Evolutionary conservation across 371 early-diverging fungal genomes (phyloP).

Genomic region (Mucor saturninus): DNA sequence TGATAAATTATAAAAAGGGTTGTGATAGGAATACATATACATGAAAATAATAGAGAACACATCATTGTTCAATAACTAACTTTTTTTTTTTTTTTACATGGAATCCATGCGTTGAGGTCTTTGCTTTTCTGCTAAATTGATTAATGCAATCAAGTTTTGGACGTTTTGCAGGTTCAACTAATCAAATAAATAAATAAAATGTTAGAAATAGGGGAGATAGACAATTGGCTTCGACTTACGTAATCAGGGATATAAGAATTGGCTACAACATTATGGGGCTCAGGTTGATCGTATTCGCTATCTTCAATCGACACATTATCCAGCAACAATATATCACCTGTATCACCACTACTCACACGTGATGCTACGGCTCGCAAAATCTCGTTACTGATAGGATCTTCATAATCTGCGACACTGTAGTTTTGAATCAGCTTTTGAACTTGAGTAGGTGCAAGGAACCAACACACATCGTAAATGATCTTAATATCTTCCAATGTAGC

Average conservation of each 20-base stretch:
- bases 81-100: constrained; percentile 16
- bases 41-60: not conserved
- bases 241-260: constrained; percentile 61
- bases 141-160: constrained; percentile 30
- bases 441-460: constrained; percentile 91
- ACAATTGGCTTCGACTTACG: constrained; percentile 16
- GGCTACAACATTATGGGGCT: constrained; percentile 58
- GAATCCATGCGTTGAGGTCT: constrained; percentile 37
- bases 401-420: constrained; percentile 80
- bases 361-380: constrained; percentile 89
- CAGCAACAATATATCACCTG: constrained; percentile 83
- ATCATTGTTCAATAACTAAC: not conserved
- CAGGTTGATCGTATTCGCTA: constrained; percentile 66
- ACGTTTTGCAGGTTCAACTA: constrained; percentile 29
- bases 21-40: constrained; percentile 2
- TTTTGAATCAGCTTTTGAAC: constrained; percentile 92
- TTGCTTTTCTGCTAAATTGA: constrained; percentile 20
- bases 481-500: constrained; percentile 89
- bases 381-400: constrained; percentile 62
- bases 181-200: not conserved
- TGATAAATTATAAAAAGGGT: too few relatives aligned
- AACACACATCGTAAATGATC: constrained; percentile 95
- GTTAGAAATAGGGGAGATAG: not conserved
- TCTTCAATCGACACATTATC: constrained; percentile 84
- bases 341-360: constrained; percentile 83